phyloP scores from a whole-genome alignment of 306 rosid species.

The Citrullus colocynthis region DNA sequence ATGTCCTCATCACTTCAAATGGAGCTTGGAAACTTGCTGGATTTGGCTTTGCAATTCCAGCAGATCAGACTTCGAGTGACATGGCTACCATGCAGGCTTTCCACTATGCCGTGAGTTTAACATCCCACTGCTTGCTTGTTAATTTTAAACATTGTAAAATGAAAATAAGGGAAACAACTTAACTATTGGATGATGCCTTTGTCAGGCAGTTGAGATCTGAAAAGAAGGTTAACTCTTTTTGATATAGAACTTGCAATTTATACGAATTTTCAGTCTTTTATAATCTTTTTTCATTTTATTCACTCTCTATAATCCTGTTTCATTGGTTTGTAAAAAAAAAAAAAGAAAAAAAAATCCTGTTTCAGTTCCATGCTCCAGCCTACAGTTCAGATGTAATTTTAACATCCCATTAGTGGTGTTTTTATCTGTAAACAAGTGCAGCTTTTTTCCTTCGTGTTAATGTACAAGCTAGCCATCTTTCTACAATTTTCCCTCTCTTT shows the following conservation, averaged over 20 bases:
- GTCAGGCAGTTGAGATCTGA: background rate
- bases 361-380: background rate
- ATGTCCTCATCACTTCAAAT: slow-evolving; percentile 80
- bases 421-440: background rate
- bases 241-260: background rate
- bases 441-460: background rate
- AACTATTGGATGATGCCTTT: background rate
- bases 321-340: background rate
- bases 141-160: background rate
- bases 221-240: background rate
- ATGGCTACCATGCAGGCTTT: slow-evolving; percentile 48
- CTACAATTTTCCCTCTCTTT: background rate
- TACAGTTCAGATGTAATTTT: background rate
- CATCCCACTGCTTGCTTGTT: slow-evolving; percentile 5
- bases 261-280: background rate
- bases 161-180: background rate
- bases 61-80: slow-evolving; percentile 48
- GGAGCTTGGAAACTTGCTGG: slow-evolving; percentile 99
- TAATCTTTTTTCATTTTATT: background rate
- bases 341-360: background rate
- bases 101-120: slow-evolving; percentile 80
- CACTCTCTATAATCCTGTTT: background rate
- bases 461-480: background rate
- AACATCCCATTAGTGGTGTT: background rate
- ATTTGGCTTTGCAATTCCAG: slow-evolving; percentile 77